These are phyloP conservation scores for Pseudomonodictys pantanalensis DNA, from an alignment of 495 filamentous ascomycete genomes.

Conservation along the genomic window DNA sequence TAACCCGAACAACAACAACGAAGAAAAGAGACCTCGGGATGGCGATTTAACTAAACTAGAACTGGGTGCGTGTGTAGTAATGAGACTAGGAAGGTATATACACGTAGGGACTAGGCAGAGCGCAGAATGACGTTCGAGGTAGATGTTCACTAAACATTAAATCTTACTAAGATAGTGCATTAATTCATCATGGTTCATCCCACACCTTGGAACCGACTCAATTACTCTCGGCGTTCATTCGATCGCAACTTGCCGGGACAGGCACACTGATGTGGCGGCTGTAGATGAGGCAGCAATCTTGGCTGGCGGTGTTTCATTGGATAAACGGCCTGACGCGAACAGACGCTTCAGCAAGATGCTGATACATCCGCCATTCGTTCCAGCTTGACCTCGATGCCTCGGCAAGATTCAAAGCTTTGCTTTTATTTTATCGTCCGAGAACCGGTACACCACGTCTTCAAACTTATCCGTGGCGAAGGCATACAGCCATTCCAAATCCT, in stretches of 20 bases:
- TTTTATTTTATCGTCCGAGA: neutral
- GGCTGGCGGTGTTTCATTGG: too few species aligned
- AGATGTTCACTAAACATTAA: neutral
- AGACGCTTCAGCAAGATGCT: neutral
- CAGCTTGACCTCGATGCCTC: neutral
- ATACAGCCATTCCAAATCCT: constrained; percentile 16
- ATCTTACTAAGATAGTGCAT: neutral
- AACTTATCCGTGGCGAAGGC: constrained; percentile 14
- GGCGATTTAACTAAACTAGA: too few species aligned
- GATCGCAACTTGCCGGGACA: too few species aligned
- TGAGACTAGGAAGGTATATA: neutral
- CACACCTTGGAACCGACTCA: too few species aligned
- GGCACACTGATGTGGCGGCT: too few species aligned
- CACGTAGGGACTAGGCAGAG: neutral
- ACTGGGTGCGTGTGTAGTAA: neutral
- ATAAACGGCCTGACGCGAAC: too few species aligned
- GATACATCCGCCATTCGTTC: neutral
- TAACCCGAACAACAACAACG: too few species aligned
- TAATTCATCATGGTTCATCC: neutral
- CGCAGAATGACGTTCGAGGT: neutral
- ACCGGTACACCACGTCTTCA: constrained; percentile 17
- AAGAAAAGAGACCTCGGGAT: too few species aligned
- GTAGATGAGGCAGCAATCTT: too few species aligned
- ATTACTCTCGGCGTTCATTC: too few species aligned
- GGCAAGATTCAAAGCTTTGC: neutral